A percentile compares a stretch with the other conserved stretches of the same genome.
Conservation (phyloP, 805 yeast species). For the Saccharomycopsis babjevae region DNA sequence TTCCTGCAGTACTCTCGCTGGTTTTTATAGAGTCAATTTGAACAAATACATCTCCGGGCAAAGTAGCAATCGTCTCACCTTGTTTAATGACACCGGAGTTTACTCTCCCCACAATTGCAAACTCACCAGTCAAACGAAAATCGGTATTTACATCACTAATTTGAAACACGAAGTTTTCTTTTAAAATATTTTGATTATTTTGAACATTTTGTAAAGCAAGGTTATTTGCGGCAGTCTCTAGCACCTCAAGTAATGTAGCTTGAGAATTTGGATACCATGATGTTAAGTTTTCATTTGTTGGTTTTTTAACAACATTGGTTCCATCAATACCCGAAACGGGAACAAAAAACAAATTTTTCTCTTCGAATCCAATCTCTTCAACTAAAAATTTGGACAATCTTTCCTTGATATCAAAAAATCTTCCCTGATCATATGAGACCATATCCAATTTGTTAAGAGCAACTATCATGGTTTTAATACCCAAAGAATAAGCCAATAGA, state of each 20-base stretch:
- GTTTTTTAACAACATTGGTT: constrained; percentile 45
- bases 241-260: constrained; percentile 79
- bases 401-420: constrained; percentile 41
- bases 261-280: constrained; percentile 88
- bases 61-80: constrained; percentile 52
- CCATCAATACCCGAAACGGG: constrained; percentile 69
- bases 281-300: constrained; percentile 25
- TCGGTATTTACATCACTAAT: constrained; percentile 52
- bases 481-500: constrained; percentile 53
- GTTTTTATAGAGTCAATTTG: constrained; percentile 12
- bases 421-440: constrained; percentile 42
- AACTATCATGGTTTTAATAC: constrained; percentile 49
- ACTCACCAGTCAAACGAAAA: constrained; percentile 34
- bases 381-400: constrained; percentile 43
- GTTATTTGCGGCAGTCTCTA: constrained; percentile 43
- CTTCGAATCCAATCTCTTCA: constrained; percentile 40
- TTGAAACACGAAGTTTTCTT: constrained; percentile 44
- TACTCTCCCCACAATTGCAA: constrained; percentile 54
- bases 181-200: constrained; percentile 21
- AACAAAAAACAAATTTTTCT: constrained; percentile 35
- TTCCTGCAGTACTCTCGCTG: constrained; percentile 9
- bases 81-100: constrained; percentile 59
- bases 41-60: constrained; percentile 38
- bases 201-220: constrained; percentile 20
- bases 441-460: constrained; percentile 66